Conservation (phyloP, 345 rosid species). For the Rhizophora mangle region DNA sequence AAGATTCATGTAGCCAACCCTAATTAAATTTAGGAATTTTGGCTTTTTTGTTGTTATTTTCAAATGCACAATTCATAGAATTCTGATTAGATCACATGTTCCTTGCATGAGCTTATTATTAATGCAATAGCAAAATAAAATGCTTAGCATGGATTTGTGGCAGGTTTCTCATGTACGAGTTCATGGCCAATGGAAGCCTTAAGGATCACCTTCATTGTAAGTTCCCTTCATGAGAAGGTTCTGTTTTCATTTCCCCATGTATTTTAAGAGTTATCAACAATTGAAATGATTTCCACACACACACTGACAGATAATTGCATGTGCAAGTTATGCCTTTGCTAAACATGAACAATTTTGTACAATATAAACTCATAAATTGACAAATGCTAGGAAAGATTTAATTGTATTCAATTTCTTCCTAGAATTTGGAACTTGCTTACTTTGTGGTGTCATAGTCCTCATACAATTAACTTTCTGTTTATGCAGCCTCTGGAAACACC, state of each 20-base stretch:
- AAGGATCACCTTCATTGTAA: conserved; percentile 87
- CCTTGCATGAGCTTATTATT: neutral
- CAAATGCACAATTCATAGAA: neutral
- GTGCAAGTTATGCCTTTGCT: neutral
- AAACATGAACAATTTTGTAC: neutral
- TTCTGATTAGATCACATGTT: neutral
- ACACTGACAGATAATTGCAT: neutral
- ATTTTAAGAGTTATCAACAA: neutral
- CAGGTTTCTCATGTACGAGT: conserved; percentile 91
- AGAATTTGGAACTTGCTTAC: neutral
- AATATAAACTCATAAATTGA: neutral
- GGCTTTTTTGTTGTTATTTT: no score
- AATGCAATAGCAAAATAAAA: conserved; percentile 4
- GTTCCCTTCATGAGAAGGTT: conserved; percentile 16
- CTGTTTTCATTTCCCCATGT: neutral
- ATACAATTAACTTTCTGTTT: conserved; percentile 11
- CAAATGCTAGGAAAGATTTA: neutral
- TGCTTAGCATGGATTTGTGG: conserved; percentile 16
- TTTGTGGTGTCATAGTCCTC: conserved; percentile 12
- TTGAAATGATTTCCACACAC: neutral
- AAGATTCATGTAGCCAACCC: no score
- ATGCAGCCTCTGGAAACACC: conserved; percentile 56
- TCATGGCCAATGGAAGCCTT: conserved; percentile 86
- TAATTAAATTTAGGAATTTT: no score
- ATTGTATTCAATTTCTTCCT: neutral